Evolutionary conservation across 768 basidiomycete species (phyloP).

Genomic region (Megacollybia marginata): DNA sequence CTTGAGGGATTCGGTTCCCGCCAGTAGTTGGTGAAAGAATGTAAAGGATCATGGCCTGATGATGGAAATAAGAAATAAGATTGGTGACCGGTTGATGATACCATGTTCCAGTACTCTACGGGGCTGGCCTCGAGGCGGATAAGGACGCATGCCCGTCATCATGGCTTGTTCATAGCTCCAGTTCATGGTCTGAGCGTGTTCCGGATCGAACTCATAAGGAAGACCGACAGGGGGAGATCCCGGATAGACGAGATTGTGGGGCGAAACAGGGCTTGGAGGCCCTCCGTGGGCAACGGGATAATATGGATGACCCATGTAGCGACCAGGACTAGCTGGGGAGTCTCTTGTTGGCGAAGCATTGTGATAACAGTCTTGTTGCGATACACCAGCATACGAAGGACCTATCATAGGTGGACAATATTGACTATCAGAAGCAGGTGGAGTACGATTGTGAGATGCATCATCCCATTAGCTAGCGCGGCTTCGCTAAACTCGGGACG

Average conservation of each 20-base stretch:
- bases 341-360: not conserved
- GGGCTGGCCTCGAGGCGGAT: not conserved
- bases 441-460: not conserved
- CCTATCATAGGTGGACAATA: no score
- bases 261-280: no score
- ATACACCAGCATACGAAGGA: no score
- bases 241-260: no score
- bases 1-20: no score
- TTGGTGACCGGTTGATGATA: no score
- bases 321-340: not conserved
- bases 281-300: no score
- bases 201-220: constrained; percentile 11
- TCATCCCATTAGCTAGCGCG: not conserved
- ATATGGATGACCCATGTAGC: not conserved
- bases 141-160: not conserved
- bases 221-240: constrained; percentile 1
- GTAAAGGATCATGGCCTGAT: no score
- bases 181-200: constrained; percentile 13
- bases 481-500: not conserved
- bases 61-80: no score
- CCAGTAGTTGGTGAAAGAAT: no score
- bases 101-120: not conserved
- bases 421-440: no score
- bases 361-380: not conserved
- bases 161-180: constrained; percentile 1